phyloP scores from a whole-genome alignment of 805 yeast genomes.

The Deakozyma indianensis region DNA sequence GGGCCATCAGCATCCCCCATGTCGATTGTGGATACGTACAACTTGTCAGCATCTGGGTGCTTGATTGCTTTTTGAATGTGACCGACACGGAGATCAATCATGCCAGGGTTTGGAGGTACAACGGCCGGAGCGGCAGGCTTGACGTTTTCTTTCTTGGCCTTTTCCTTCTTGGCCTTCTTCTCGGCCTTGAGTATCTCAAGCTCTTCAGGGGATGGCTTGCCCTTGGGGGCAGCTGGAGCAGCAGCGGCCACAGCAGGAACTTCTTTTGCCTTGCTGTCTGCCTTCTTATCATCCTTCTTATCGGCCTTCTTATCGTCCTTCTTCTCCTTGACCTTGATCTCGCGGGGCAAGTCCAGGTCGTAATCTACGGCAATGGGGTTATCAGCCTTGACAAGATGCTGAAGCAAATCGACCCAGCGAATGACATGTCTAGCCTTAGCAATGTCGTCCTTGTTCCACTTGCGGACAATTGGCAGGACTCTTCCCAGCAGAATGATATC shows the following conservation, averaged over 20 bases:
- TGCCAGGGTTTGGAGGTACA: conserved; percentile 38
- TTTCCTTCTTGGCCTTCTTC: conserved; percentile 34
- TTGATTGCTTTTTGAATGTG: conserved; percentile 90
- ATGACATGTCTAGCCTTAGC: conserved; percentile 66
- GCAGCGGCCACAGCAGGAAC: conserved; percentile 14
- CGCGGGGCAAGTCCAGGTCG: conserved; percentile 58
- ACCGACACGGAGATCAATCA: conserved; percentile 90
- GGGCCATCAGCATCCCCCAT: conserved; percentile 96
- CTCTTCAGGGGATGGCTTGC: conserved; percentile 8
- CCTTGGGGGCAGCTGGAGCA: conserved; percentile 7
- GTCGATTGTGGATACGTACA: conserved; percentile 92
- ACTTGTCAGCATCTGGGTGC: conserved; percentile 96
- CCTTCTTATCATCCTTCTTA: conserved; percentile 21
- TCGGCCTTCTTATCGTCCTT: conserved; percentile 13
- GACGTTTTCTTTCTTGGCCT: conserved; percentile 37
- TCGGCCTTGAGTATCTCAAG: conserved; percentile 19
- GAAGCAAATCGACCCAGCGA: conserved; percentile 87
- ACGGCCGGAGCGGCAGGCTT: conserved; percentile 27
- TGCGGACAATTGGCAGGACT: conserved; percentile 44
- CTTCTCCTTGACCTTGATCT: conserved; percentile 36
- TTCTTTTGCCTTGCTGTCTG: conserved; percentile 22
- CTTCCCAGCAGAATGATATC: conserved; percentile 60
- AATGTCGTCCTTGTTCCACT: conserved; percentile 43
- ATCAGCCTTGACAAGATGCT: conserved; percentile 45
- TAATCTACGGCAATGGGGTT: conserved; percentile 42